Evolutionary conservation across 805 yeast species (phyloP).

Genomic region (Candida loeiensis): DNA sequence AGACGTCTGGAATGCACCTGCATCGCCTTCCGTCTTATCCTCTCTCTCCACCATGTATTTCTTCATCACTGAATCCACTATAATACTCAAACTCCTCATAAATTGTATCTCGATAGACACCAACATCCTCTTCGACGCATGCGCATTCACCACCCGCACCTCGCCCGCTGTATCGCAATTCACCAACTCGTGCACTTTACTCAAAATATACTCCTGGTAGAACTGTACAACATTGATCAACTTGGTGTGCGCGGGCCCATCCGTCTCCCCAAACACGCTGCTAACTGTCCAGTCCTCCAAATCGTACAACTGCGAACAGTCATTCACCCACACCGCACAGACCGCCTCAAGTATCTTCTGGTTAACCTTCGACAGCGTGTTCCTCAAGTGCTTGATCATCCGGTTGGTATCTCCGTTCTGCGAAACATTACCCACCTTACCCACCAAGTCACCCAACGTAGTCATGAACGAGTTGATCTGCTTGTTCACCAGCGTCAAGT

Average conservation of each 20-base stretch:
- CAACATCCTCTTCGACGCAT: conserved; percentile 38
- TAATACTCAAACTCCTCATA: conserved; percentile 40
- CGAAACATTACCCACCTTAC: conserved; percentile 30
- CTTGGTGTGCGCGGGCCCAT: conserved; percentile 29
- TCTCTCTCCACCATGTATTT: conserved; percentile 23
- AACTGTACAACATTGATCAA: conserved; percentile 33
- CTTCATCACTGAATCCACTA: conserved; percentile 41
- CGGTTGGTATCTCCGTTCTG: conserved; percentile 36
- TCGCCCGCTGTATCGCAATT: conserved; percentile 18
- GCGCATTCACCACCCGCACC: conserved; percentile 31
- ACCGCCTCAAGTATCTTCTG: conserved; percentile 40
- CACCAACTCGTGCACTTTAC: conserved; percentile 26
- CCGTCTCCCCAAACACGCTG: conserved; percentile 1
- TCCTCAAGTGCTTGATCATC: conserved; percentile 31
- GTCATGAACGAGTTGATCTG: conserved; percentile 29
- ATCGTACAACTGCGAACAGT: conserved; percentile 42
- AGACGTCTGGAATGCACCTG: too few species aligned
- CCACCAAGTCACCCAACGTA: conserved; percentile 29
- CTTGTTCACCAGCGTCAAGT: conserved; percentile 26
- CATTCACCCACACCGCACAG: conserved; percentile 44
- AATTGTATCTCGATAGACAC: conserved; percentile 44
- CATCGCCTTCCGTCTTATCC: conserved; percentile 20
- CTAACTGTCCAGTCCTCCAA: conserved; percentile 40
- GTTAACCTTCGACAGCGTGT: conserved; percentile 29
- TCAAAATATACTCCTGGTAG: conserved; percentile 34